These are phyloP conservation scores for Fusarium lateritium DNA, from an alignment of 2,329 filamentous ascomycete species.

Conservation along the genomic window DNA sequence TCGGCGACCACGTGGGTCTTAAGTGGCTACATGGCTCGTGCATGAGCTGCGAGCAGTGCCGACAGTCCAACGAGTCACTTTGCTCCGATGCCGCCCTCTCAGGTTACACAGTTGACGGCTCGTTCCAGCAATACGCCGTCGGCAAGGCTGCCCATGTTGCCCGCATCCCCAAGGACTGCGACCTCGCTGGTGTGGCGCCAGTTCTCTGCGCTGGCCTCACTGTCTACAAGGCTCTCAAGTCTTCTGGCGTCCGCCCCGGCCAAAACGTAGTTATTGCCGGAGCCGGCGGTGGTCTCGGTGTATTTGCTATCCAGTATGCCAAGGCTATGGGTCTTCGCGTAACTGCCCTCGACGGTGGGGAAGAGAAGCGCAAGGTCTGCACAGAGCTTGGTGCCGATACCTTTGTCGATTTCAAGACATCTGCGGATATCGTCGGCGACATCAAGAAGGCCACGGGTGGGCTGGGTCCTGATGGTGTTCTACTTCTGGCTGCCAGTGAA, in stretches of 20 bases:
- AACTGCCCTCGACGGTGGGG: conserved; percentile 86
- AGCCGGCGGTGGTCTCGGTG: conserved; percentile 84
- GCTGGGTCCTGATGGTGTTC: conserved; percentile 85
- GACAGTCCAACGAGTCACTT: conserved; percentile 82
- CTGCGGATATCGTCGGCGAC: conserved; percentile 82
- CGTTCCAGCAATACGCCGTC: conserved; percentile 90
- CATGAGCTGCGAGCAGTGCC: conserved; percentile 84
- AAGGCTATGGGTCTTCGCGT: conserved; percentile 86
- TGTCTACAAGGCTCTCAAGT: conserved; percentile 88
- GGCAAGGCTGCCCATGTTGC: conserved; percentile 87
- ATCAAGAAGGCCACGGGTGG: conserved; percentile 80
- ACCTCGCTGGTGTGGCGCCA: conserved; percentile 81
- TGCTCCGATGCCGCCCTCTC: conserved; percentile 81
- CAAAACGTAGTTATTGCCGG: conserved; percentile 86
- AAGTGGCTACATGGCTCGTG: conserved; percentile 93
- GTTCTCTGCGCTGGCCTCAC: conserved; percentile 88
- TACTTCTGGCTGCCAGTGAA: conserved; percentile 86
- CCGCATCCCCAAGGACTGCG: conserved; percentile 79
- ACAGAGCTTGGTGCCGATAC: conserved; percentile 76
- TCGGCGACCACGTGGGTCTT: conserved; percentile 87
- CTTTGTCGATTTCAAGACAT: conserved; percentile 84
- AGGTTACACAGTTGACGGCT: conserved; percentile 90
- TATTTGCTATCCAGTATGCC: conserved; percentile 84
- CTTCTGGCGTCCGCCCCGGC: conserved; percentile 79
- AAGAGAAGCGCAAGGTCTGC: conserved; percentile 81